Base-by-base conservation (phyloP, 2,329 filamentous ascomycete genomes). In the Exophiala phaeomuriformis region DNA sequence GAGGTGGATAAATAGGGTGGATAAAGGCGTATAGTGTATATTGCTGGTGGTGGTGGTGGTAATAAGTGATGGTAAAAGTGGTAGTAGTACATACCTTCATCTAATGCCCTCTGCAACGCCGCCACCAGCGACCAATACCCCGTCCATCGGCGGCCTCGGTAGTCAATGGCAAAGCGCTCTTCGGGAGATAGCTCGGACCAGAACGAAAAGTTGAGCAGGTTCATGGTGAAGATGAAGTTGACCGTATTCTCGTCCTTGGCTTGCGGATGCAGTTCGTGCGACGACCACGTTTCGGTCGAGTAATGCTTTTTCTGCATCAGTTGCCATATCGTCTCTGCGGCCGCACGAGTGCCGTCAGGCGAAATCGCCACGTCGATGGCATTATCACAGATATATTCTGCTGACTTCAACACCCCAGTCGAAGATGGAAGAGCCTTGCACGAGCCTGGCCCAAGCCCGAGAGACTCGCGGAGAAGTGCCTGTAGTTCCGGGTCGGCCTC, bases 141-240 rank as follows among this genome's bases (percentile, higher is more conserved):
- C 0, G 90, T 96, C 89, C 90, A 97, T 53, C 72, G 81, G 69
- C 81, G 84, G 30, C 82, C 90, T 43, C 79, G 80, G 69, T 96
- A 97, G 53, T 88, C 84, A 40, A 98, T 79, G 6, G 86, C 80
- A 68, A 91, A 98, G 7, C 89, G 78, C 63, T 91, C 83, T 3
- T 82, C 77, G 7, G 86, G 83, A 2, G 69, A 65, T 55, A 77
- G 71, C 49, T 88, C 84, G 9, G 88, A 94, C 93, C 93, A 98
- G 69, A 98, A 98, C 27, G 85, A 94, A 67, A 97, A 98, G 68
- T 98, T 98, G 47, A 98, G 74, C 30, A 98, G 70, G 68, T 98
- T 93, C 89, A 98, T 95, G 19, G 88, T 89, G 68, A 98, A 97
- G 64, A 98, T 91, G 67, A 98, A 97, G 59, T 88, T 85, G 27